Evolutionary conservation across 2,329 filamentous ascomycete genomes (phyloP).

Genomic region (Cadophora sp.): DNA sequence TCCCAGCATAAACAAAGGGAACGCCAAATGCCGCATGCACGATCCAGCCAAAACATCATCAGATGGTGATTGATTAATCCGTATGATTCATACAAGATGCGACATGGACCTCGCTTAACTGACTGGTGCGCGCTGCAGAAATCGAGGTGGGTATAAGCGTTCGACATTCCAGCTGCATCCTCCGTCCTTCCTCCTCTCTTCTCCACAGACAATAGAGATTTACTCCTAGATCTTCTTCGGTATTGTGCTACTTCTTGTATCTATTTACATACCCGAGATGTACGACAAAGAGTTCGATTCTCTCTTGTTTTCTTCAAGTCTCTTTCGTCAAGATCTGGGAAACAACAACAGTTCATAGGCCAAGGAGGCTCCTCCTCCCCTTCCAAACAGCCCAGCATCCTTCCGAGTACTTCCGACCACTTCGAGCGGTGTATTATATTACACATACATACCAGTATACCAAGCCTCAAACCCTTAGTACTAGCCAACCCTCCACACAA

Average conservation of each 20-base stretch:
- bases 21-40: background rate
- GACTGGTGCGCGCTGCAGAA: background rate
- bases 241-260: background rate
- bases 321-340: too few species aligned
- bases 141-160: background rate
- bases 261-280: too few species aligned
- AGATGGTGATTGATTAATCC: background rate
- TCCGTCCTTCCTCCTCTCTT: background rate
- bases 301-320: background rate
- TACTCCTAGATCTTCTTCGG: background rate
- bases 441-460: background rate
- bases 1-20: background rate
- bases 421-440: background rate
- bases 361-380: too few species aligned
- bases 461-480: background rate
- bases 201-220: background rate
- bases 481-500: background rate
- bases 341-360: too few species aligned
- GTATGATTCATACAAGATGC: background rate
- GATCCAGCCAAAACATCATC: background rate
- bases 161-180: background rate
- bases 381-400: too few species aligned
- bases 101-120: background rate
- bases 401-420: background rate
- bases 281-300: background rate